Base-by-base conservation (phyloP, 305 asterid genomes). In the Fraxinus nigra region DNA sequence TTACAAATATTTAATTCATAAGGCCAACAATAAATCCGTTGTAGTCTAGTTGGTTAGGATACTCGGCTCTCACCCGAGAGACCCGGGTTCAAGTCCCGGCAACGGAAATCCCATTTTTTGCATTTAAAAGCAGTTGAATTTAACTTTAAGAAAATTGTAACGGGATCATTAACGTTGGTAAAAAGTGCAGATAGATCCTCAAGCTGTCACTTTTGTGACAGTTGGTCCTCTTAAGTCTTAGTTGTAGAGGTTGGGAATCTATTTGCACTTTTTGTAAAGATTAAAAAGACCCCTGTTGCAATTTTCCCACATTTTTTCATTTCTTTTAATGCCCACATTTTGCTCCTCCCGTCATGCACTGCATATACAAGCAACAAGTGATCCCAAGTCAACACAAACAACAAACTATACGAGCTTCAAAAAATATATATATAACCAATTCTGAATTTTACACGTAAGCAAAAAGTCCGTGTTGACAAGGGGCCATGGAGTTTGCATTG, bases 11-110 rank as follows among this genome's bases (percentile, higher is more conserved):
- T 61, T 7, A 63, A 22, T 24, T 8, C 11, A 3, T 10, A 0
- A 40, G 51, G 16, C 11, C 1, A 10, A 38, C 46, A 38, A 8
- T 0, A 7, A 76, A 76, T 92, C 93, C 92, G 92, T 91, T 89
- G 95, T 92, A 93, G 96, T 93, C 97, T 93, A 91, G 97, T 6
- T 88, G 97, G 97, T 94, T 35, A 92, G 97, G 98, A 94, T 91
- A 93, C 89, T 94, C 92, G 95, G 95, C 98, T 94, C 98, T 94
- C 97, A 93, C 97, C 94, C 92, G 94, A 94, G 88, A 94, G 97
- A 94, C 97, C 95, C 94, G 94, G 91, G 93, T 94, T 94, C 97
- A 33, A 94, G 93, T 93, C 94, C 98, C 98, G 95, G 97, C 97
- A 90, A 93, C 92, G 94, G 97, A 94, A 40, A 40, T 40, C 48